Evolutionary conservation across 1,284 basidiomycete species (phyloP).

Genomic region (Cutaneotrichosporon daszewskae): DNA sequence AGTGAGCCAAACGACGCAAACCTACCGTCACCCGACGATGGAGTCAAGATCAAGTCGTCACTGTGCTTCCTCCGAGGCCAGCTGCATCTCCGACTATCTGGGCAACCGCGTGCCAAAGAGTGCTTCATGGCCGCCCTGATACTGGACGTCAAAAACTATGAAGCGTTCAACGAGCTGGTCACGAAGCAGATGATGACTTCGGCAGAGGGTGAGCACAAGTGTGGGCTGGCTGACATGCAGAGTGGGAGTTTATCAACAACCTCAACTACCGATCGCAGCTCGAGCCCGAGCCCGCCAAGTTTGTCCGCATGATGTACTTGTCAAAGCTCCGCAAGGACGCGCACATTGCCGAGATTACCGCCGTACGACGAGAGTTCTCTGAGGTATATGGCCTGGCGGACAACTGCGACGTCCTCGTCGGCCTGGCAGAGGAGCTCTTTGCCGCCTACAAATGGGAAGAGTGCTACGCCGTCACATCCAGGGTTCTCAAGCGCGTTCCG

Average conservation of each 20-base stretch:
- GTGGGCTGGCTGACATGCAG: slow-evolving; percentile 50
- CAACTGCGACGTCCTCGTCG: slow-evolving; percentile 87
- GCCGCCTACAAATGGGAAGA: slow-evolving; percentile 86
- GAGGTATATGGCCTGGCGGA: slow-evolving; percentile 73
- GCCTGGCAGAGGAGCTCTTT: slow-evolving; percentile 87
- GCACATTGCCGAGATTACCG: slow-evolving; percentile 71
- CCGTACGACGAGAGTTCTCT: slow-evolving; percentile 66
- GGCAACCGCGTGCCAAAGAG: slow-evolving; percentile 79
- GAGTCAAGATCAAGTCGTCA: slow-evolving; percentile 91
- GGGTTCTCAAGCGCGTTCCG: slow-evolving; percentile 72
- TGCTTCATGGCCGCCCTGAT: slow-evolving; percentile 92
- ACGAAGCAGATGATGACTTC: slow-evolving; percentile 89
- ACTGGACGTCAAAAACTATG: slow-evolving; percentile 95
- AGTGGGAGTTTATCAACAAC: slow-evolving; percentile 90
- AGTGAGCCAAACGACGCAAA: slow-evolving; percentile 30
- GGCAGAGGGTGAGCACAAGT: slow-evolving; percentile 64
- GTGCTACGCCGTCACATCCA: slow-evolving; percentile 82
- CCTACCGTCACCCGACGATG: slow-evolving; percentile 33
- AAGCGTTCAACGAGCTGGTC: slow-evolving; percentile 85
- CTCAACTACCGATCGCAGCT: slow-evolving; percentile 74
- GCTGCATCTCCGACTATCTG: slow-evolving; percentile 87
- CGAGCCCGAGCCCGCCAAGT: slow-evolving; percentile 73
- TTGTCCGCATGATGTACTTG: slow-evolving; percentile 86
- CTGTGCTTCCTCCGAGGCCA: slow-evolving; percentile 91
- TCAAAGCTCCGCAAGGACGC: slow-evolving; percentile 84